A percentile compares a stretch with the other conserved stretches of the same genome.
phyloP scores from a whole-genome alignment of 2,329 filamentous ascomycete species.

The Hymenoscyphus repandus region DNA sequence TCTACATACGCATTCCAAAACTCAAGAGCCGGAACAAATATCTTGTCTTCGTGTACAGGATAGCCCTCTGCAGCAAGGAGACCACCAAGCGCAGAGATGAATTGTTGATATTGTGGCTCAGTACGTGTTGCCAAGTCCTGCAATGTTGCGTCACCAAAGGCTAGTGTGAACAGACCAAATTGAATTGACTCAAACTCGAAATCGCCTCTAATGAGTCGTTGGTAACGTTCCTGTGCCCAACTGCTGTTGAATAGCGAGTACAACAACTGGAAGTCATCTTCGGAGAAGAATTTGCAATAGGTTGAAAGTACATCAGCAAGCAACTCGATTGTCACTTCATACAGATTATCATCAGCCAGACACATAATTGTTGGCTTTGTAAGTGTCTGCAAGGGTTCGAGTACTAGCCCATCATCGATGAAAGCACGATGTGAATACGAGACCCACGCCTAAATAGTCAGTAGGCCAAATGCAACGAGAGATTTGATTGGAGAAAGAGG shows the following conservation, averaged over 20 bases:
- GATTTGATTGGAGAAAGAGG: neutral
- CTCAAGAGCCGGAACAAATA: conserved; percentile 67
- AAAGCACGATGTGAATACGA: conserved; percentile 65
- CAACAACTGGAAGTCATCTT: conserved; percentile 52
- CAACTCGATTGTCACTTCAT: conserved; percentile 56
- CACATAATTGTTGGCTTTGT: conserved; percentile 56
- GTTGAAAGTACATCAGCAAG: conserved; percentile 61
- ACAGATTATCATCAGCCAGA: conserved; percentile 52
- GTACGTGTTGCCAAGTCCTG: conserved; percentile 51
- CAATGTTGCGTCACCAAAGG: conserved; percentile 63
- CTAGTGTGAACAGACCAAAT: conserved; percentile 61
- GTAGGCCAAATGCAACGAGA: neutral
- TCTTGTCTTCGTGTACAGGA: conserved; percentile 66
- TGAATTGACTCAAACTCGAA: conserved; percentile 59
- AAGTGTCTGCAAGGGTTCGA: conserved; percentile 54
- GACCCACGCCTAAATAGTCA: conserved; percentile 58
- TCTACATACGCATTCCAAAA: conserved; percentile 79
- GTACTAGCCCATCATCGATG: conserved; percentile 49
- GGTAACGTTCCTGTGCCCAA: conserved; percentile 54
- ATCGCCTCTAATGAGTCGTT: conserved; percentile 51
- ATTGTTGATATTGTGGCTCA: conserved; percentile 41
- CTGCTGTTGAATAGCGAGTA: conserved; percentile 54
- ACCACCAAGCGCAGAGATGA: conserved; percentile 56
- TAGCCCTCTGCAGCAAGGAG: conserved; percentile 62
- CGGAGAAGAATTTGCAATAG: conserved; percentile 57